A percentile compares a stretch with the other conserved stretches of the same genome.
Evolutionary conservation across 116 monocot genomes (phyloP).

Genomic region (Iris pallida): DNA sequence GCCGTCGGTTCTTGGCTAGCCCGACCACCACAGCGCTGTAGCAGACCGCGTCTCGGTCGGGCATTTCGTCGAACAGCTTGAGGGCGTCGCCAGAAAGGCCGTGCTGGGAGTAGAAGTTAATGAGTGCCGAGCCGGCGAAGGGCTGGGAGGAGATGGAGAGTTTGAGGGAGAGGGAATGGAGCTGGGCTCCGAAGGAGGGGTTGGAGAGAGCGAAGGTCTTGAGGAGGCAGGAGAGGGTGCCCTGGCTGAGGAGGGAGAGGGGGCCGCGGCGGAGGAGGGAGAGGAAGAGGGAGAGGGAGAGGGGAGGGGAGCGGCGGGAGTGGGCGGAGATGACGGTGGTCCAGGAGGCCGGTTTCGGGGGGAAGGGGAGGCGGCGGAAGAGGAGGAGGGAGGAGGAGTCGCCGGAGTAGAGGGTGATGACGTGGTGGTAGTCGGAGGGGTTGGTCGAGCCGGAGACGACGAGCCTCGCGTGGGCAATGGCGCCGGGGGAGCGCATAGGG

Average conservation of each 20-base stretch:
- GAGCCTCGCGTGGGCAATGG: slow-evolving; percentile 21
- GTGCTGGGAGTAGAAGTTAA: slow-evolving; percentile 33
- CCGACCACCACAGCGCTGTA: slow-evolving; percentile 41
- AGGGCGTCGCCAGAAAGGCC: slow-evolving; percentile 22
- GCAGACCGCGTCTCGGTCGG: slow-evolving; percentile 45
- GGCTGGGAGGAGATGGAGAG: slow-evolving; percentile 32
- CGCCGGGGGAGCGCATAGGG: neutral
- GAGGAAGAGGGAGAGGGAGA: slow-evolving; percentile 16
- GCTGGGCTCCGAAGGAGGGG: slow-evolving; percentile 17
- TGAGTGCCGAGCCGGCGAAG: slow-evolving; percentile 45
- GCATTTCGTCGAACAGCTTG: slow-evolving; percentile 56
- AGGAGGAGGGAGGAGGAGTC: slow-evolving; percentile 42
- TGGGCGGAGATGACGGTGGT: slow-evolving; percentile 45
- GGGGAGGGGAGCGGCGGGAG: slow-evolving; percentile 19
- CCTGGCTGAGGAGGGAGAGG: slow-evolving; percentile 33
- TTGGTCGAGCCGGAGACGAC: slow-evolving; percentile 21
- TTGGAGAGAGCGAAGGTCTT: slow-evolving; percentile 15
- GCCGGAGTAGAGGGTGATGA: slow-evolving; percentile 43
- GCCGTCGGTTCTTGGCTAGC: slow-evolving; percentile 38
- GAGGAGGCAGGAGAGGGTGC: slow-evolving; percentile 42
- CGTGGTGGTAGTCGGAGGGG: slow-evolving; percentile 30
- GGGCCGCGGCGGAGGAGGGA: slow-evolving; percentile 45
- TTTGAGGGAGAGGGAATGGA: slow-evolving; percentile 58
- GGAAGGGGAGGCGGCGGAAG: slow-evolving; percentile 46
- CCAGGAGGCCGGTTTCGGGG: slow-evolving; percentile 40